Base-by-base conservation (phyloP, 2,329 filamentous ascomycete species). In the Xylariaceae sp. region DNA sequence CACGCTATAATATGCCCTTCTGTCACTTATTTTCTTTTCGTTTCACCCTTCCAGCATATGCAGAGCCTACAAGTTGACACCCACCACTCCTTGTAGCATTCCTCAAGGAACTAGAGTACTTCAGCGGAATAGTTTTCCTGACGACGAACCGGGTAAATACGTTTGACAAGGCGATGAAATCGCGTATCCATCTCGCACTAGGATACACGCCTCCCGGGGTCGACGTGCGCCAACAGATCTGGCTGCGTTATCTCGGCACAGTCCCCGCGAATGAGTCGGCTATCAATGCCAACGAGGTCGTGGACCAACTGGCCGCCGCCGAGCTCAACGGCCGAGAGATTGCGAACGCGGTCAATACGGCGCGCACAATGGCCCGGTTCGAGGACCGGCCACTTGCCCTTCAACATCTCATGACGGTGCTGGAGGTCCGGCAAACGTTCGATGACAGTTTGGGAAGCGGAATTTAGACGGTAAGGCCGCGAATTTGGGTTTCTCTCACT, bases 141-240 rank as follows among this genome's bases (percentile, higher is more conserved):
- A 80, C 78, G 0, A 80, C 77, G 14, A 81, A 79, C 16, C 68
- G 68, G 1, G 65, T 68, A 4, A 56, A 36, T 8, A 62, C 69
- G 2, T 75, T 81, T 44, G 78, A 81, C 53, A 71, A 73, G 14
- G 78, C 78, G 0, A 78, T 78, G 65, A 74, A 73, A 56, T 78
- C 76, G 1, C 68, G 75, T 1, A 74, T 79, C 40, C 74, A 78
- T 59, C 67, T 77, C 9, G 71, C 69, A 14, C 68, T 78, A 0
- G 71, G 73, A 44, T 78, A 69, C 43, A 43, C 45, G 12, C 60
- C 61, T 11, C 67, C 67, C 0, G 59, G 51, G 9, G 23, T 37
- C 6, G 58, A 67, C 3, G 61, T 64, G 11, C 67, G 67, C 28
- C 60, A 60, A 3, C 55, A 65, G n/a, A 69, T 70, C 41, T 68